These are phyloP conservation scores for Globisporangium paddicum DNA, from an alignment of 352 stramenopile species.

Conservation along the genomic window DNA sequence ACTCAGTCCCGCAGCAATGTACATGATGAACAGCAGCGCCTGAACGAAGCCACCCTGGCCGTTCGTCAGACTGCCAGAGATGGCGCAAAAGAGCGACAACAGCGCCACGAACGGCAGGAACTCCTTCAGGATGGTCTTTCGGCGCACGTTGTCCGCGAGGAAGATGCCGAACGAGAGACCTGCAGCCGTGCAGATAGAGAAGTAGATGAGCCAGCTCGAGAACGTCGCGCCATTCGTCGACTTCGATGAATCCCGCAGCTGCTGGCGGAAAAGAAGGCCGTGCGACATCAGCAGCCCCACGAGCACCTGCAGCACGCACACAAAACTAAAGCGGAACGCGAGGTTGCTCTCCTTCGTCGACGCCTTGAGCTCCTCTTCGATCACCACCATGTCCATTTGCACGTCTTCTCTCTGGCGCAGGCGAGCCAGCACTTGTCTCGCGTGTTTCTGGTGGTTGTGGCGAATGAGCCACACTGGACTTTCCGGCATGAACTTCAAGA, in stretches of 20 bases:
- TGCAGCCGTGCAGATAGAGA: slow-evolving; percentile 34
- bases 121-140: slow-evolving; percentile 88
- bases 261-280: slow-evolving; percentile 42
- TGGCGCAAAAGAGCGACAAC: slow-evolving; percentile 51
- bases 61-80: slow-evolving; percentile 36
- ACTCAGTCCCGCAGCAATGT: slow-evolving; percentile 59
- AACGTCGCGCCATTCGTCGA: slow-evolving; percentile 18
- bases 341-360: slow-evolving; percentile 41
- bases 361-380: slow-evolving; percentile 52
- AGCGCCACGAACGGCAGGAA: slow-evolving; percentile 71
- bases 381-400: slow-evolving; percentile 44
- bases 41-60: slow-evolving; percentile 36
- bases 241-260: slow-evolving; percentile 26
- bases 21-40: slow-evolving; percentile 53
- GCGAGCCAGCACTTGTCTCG: slow-evolving; percentile 43
- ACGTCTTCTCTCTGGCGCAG: slow-evolving; percentile 70
- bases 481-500: slow-evolving; percentile 71
- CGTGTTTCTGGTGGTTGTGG: slow-evolving; percentile 50
- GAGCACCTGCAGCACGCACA: slow-evolving; percentile 54
- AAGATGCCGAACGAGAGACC: slow-evolving; percentile 74
- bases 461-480: slow-evolving; percentile 73
- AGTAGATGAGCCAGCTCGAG: slow-evolving; percentile 58
- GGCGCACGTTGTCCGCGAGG: slow-evolving; percentile 78
- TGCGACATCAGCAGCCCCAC: slow-evolving; percentile 70
- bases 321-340: slow-evolving; percentile 56